These are phyloP conservation scores for Sanguinoderma infundibulare DNA, from an alignment of 1,284 basidiomycete genomes.

Conservation along the genomic window DNA sequence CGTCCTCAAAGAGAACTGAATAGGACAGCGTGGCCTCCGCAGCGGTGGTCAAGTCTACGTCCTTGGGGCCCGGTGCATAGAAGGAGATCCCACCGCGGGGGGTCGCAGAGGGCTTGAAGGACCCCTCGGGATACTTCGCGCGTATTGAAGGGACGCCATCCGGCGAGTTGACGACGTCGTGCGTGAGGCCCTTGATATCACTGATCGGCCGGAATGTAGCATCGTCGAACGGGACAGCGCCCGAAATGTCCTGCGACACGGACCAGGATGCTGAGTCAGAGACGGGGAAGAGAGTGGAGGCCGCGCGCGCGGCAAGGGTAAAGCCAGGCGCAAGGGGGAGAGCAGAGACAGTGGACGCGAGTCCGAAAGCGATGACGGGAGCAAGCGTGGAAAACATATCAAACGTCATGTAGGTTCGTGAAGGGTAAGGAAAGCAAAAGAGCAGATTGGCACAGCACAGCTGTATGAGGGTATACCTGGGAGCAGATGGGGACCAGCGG, in stretches of 20 bases:
- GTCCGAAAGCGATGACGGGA: slow-evolving; percentile 21
- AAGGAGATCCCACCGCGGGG: slow-evolving; percentile 67
- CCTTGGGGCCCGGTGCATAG: slow-evolving; percentile 48
- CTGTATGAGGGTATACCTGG: slow-evolving; percentile 4
- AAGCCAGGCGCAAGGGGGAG: slow-evolving; percentile 14
- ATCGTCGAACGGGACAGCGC: slow-evolving; percentile 46
- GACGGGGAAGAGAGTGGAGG: slow-evolving; percentile 48
- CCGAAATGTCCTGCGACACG: slow-evolving; percentile 36
- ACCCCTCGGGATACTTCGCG: slow-evolving; percentile 59
- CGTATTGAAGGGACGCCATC: slow-evolving; percentile 55
- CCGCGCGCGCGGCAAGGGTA: slow-evolving; percentile 8
- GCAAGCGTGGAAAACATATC: slow-evolving; percentile 14
- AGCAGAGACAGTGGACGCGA: slow-evolving; percentile 20
- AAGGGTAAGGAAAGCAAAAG: background rate
- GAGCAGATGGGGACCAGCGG: slow-evolving; percentile 20
- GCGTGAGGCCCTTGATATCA: slow-evolving; percentile 40
- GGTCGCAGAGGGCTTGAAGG: slow-evolving; percentile 58
- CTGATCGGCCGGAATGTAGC: slow-evolving; percentile 46
- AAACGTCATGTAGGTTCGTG: background rate
- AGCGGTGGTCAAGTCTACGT: slow-evolving; percentile 53
- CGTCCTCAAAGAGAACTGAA: slow-evolving; percentile 59
- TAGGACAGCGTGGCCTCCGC: slow-evolving; percentile 58
- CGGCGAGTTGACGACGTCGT: slow-evolving; percentile 46
- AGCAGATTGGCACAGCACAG: slow-evolving; percentile 10
- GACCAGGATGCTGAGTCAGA: slow-evolving; percentile 44